Base-by-base conservation (phyloP, 2,329 filamentous ascomycete genomes). In the Arachnopeziza araneosa region DNA sequence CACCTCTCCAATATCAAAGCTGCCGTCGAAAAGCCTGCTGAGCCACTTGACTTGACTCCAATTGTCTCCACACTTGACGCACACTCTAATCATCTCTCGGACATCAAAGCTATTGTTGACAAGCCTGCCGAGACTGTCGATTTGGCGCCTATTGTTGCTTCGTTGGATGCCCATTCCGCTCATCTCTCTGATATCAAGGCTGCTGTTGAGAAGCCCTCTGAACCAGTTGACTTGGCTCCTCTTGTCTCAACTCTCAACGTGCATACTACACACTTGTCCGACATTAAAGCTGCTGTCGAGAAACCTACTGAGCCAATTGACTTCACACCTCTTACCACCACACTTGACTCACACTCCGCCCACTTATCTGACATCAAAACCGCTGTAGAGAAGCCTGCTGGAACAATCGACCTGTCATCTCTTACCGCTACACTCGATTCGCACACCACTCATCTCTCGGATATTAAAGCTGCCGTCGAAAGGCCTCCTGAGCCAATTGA, bases 281-380 rank as follows among this genome's bases (percentile, higher is more conserved):
- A 61, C 7, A 61, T 65, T 36, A 65, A 65, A 52, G 24, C 60
- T 48, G 30, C 52, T n/a, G 51, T 59, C 44, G 57, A 24, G 22
- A 53, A 54, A 48, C 44, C 48, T n/a, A 14, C 54, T 17, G 50
- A 56, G 26, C 22, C 36, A 8, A 53, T 54, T 22, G 58, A 63
- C 50, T 50, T 60, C 7, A 56, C 61, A 23, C 17, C 50, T 17
- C 23, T 61, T n/a, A 52, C 32, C 23, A 52, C 58, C 24, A 30
- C 36, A 26, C 51, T 63, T 32, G 53, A 52, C 22, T 21, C 36
- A n/a, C 60, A 62, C 12, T 8, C 48, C 19, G 4, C 14, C 7
- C 66, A 68, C 55, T 54, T 68, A 8, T 57, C 66, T 44, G 50
- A 57, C 17, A 32, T 69, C 12, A 58, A 67, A 50, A 23, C 64